Percentiles rank a stretch among this genome's conserved stretches.
phyloP scores from a whole-genome alignment of 129 eudicot species.

The sunflower (Helianthus annuus) region HanXRQr2.0-SUNRISE NC_035444.2:31714937-31715436 shows the following conservation, averaged over 20 bases:
- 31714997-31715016: slow-evolving; percentile 17
- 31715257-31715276: not conserved
- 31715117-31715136: slow-evolving; percentile 89
- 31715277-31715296: slow-evolving; percentile 12
- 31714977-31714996: slow-evolving; percentile 4
- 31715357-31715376: slow-evolving; percentile 13
- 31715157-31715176: slow-evolving; percentile 44
- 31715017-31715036: not conserved
- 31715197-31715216: slow-evolving; percentile 1
- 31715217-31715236: slow-evolving; percentile 9
- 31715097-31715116: slow-evolving; percentile 96
- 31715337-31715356: slow-evolving; percentile 25
- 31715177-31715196: slow-evolving; percentile 46
- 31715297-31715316: not conserved
- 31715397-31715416: slow-evolving; percentile 52
- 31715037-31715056: slow-evolving; percentile 3
- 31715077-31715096: slow-evolving; percentile 52
- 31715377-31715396: slow-evolving; percentile 18
- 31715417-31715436: slow-evolving; percentile 77
- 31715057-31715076: slow-evolving; percentile 27
- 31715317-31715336: slow-evolving; percentile 17
- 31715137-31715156: slow-evolving; percentile 91
- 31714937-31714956: slow-evolving; percentile 28
- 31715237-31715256: slow-evolving; percentile 18
- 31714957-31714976: slow-evolving; percentile 24